Percentiles rank a stretch among this genome's conserved stretches.
Evolutionary conservation across 164 flowering plant species (phyloP).

Genomic region (Houttuynia cordata): DNA sequence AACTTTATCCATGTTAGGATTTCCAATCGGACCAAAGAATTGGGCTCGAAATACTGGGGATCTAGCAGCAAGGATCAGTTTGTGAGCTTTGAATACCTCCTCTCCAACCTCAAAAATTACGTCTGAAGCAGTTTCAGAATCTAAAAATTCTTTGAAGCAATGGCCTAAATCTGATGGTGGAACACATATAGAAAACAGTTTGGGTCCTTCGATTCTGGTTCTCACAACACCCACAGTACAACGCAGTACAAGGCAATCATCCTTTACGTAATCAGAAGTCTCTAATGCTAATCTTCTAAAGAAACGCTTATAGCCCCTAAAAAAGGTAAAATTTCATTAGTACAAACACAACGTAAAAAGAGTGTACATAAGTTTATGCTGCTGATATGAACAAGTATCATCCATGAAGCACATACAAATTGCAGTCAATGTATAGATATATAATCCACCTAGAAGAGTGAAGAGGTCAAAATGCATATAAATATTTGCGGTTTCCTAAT

Average conservation of each 20-base stretch:
- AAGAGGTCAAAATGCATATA: too few species aligned
- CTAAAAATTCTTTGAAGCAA: slow-evolving; percentile 41
- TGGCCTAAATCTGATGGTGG: slow-evolving; percentile 80
- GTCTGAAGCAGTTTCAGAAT: slow-evolving; percentile 60
- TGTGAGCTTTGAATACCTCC: slow-evolving; percentile 73
- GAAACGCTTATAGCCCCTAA: slow-evolving; percentile 92
- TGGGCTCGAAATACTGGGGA: slow-evolving; percentile 93
- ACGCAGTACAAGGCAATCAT: slow-evolving; percentile 70
- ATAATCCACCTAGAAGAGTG: not conserved
- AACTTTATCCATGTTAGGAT: slow-evolving; percentile 49
- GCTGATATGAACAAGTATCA: not conserved
- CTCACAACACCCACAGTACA: slow-evolving; percentile 93
- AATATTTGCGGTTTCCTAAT: too few species aligned
- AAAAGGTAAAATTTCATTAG: not conserved
- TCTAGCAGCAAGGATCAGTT: slow-evolving; percentile 85
- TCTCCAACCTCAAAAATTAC: slow-evolving; percentile 59
- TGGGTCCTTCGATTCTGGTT: slow-evolving; percentile 59
- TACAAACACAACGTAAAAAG: too few species aligned
- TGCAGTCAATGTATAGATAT: too few species aligned
- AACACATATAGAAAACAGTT: slow-evolving; percentile 31
- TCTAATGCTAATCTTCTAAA: slow-evolving; percentile 55
- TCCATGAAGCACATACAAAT: not conserved
- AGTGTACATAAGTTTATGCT: not conserved
- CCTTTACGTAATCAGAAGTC: slow-evolving; percentile 66
- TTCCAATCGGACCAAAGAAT: slow-evolving; percentile 75